Evolutionary conservation across 2,329 filamentous ascomycete species (phyloP).

Genomic region (Neopestalotiopsis sp.): DNA sequence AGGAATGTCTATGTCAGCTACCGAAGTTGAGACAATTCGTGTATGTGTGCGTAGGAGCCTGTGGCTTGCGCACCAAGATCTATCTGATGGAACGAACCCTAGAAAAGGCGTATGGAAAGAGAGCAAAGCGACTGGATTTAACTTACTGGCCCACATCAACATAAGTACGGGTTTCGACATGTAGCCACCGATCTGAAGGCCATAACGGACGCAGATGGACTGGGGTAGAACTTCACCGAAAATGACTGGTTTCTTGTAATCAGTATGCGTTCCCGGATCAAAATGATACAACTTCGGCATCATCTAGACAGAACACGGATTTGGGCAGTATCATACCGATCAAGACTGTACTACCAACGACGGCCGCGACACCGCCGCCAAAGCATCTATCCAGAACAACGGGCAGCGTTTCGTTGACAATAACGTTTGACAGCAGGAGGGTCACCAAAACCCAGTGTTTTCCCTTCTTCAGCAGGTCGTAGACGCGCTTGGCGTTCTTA

Average conservation of each 20-base stretch:
- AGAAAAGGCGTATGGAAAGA: background rate
- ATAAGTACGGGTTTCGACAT: slow-evolving; percentile 86
- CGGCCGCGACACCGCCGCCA: slow-evolving; percentile 91
- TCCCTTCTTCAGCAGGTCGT: slow-evolving; percentile 79
- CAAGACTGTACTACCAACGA: slow-evolving; percentile 88
- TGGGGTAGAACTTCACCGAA: slow-evolving; percentile 97
- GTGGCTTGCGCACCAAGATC: no score
- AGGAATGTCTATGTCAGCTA: background rate
- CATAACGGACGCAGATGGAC: slow-evolving; percentile 94
- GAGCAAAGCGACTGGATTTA: background rate
- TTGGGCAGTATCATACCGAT: slow-evolving; percentile 71
- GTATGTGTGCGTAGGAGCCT: no score
- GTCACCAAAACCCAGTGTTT: slow-evolving; percentile 99
- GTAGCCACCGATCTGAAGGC: slow-evolving; percentile 91
- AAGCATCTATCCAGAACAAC: slow-evolving; percentile 94
- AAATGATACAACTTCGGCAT: background rate
- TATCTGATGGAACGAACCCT: no score
- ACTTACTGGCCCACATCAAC: slow-evolving; percentile 80
- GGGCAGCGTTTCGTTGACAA: slow-evolving; percentile 95
- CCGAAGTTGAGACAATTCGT: background rate
- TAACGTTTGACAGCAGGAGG: slow-evolving; percentile 91
- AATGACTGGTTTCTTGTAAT: slow-evolving; percentile 69
- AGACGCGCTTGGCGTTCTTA: slow-evolving; percentile 82
- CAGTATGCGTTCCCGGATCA: background rate
- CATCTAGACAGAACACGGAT: background rate